Evolutionary conservation across 768 basidiomycete species (phyloP), one percentile per base, ranked within the genome.

Genomic region (Fibroporia radiculosa): DNA sequence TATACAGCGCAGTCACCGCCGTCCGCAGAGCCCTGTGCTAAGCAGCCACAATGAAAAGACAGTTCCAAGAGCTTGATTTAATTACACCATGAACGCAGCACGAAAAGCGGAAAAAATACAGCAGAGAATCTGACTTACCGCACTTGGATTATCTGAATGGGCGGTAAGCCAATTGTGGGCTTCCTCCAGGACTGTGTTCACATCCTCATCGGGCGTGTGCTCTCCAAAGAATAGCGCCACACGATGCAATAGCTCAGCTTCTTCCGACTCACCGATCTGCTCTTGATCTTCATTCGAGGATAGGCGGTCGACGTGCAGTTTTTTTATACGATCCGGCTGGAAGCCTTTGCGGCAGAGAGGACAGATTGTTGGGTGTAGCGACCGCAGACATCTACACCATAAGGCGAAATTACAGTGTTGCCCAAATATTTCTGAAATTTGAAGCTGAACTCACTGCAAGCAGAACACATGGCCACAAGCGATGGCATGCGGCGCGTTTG

Each of bases 381-480:
- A 65, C 44, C 65, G 63, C 37, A 84, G 68, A 54, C 82, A 84
- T 44, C 80, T 83, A 44, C 16, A 23, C 20, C 40, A 29, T 11
- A 25, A 18, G 12, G 12, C 14, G 19, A 38, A 26, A n/a, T n/a
- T n/a, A n/a, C n/a, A n/a, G n/a, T n/a, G n/a, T n/a, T n/a, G n/a
- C n/a, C n/a, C n/a, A n/a, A n/a, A n/a, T n/a, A n/a, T n/a, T n/a
- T n/a, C n/a, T n/a, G n/a, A n/a, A n/a, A n/a, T n/a, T n/a, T n/a
- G n/a, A n/a, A n/a, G n/a, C 34, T 16, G 26, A 38, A 72, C 82
- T 59, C 57, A 84, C 84, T 66, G 61, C 57, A 68, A 68, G 59
- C 84, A 87, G 67, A 87, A 86, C 28, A 84, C 73, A 62, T 87
- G 83, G 29, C 85, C 85, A 55, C 85, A 89, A 24, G 79, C 73